Conservation (phyloP, 2,329 filamentous ascomycete species). For the Trichoderma sp. region DNA sequence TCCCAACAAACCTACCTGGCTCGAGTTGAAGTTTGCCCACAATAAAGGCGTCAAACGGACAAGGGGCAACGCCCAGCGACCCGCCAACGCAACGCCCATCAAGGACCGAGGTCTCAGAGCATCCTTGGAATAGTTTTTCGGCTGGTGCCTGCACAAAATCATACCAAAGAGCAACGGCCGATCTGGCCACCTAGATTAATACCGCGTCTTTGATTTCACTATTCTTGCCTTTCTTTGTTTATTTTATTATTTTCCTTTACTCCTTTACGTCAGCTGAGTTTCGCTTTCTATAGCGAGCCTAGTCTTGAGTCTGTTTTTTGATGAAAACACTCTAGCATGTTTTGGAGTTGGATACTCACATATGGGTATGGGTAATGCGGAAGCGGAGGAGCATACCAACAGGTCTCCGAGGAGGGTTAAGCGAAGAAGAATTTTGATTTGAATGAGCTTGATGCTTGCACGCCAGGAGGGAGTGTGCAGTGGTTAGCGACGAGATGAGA, state of each 20-base stretch:
- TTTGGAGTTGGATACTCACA: conserved; percentile 36
- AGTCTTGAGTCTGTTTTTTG: conserved; percentile 3
- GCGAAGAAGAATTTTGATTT: background rate
- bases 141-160: conserved; percentile 20
- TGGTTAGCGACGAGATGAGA: background rate
- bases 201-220: background rate
- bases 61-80: background rate
- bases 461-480: background rate
- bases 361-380: background rate
- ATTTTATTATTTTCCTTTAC: conserved; percentile 1
- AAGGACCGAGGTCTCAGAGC: conserved; percentile 21
- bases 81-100: conserved; percentile 12
- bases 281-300: conserved; percentile 29
- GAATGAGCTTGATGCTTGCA: background rate
- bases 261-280: conserved; percentile 13
- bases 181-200: background rate
- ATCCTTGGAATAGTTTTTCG: conserved; percentile 32
- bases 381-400: conserved; percentile 9
- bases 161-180: background rate
- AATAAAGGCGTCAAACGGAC: background rate
- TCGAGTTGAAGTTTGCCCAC: conserved; percentile 21
- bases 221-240: background rate
- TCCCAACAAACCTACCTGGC: conserved; percentile 11
- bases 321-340: conserved; percentile 14
- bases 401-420: background rate